Conservation (phyloP, 352 stramenopile genomes). For the Phytopythium mirpurense region DNA sequence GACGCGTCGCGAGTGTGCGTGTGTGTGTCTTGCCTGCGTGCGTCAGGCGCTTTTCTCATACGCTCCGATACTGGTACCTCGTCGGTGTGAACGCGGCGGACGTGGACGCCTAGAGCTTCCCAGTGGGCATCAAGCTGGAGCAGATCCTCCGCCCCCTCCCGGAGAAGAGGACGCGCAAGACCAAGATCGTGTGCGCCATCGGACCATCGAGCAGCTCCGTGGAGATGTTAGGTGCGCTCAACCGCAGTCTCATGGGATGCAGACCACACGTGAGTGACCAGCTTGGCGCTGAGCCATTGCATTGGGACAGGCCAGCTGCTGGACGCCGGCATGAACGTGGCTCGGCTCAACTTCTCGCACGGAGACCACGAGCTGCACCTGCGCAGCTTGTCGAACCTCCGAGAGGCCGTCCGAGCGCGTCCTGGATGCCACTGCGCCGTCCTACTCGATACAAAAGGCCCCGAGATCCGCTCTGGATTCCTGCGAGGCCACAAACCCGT, state of each 20-base stretch:
- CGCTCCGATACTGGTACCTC: no score
- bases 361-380: constrained; percentile 94
- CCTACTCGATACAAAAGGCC: constrained; percentile 96
- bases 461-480: constrained; percentile 93
- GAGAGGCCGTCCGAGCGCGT: constrained; percentile 57
- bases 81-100: no score
- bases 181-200: constrained; percentile 99
- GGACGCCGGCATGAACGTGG: constrained; percentile 95
- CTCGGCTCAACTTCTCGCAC: constrained; percentile 99
- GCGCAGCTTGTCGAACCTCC: constrained; percentile 88
- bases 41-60: no score
- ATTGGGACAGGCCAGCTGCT: constrained; percentile 44
- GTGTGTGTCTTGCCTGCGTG: no score
- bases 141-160: constrained; percentile 65
- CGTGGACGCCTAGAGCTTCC: constrained; percentile 36
- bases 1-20: background rate
- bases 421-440: constrained; percentile 86
- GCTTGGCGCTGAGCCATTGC: background rate
- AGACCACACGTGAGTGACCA: background rate
- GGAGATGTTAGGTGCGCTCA: constrained; percentile 88
- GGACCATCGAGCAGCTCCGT: constrained; percentile 96
- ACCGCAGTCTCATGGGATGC: no score
- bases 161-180: constrained; percentile 70
- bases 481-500: constrained; percentile 65
- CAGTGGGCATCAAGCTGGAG: constrained; percentile 60